Conservation (phyloP, 768 basidiomycete genomes). For the Erythrobasidium yunnanense region DNA sequence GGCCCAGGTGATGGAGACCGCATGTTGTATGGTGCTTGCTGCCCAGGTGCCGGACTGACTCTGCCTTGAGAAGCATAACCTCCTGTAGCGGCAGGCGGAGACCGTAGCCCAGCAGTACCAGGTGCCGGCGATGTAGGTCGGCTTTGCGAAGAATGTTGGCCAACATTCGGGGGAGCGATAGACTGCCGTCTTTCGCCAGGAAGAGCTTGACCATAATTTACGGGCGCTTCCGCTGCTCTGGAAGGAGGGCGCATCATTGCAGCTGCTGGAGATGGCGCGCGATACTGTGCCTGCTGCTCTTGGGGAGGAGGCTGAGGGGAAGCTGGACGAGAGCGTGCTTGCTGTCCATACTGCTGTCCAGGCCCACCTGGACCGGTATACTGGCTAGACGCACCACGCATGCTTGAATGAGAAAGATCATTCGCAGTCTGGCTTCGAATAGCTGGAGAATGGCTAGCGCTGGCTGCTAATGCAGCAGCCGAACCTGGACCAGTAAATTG, state of each 20-base stretch:
- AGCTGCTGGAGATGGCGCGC: constrained; percentile 38
- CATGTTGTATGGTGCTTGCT: constrained; percentile 24
- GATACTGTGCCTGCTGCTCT: constrained; percentile 11
- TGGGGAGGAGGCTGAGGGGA: constrained; percentile 14
- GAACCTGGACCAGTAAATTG: neutral
- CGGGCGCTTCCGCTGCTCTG: constrained; percentile 25
- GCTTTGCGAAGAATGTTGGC: constrained; percentile 17
- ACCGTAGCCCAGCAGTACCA: neutral
- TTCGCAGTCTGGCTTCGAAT: too few species aligned
- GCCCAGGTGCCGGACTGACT: constrained; percentile 24
- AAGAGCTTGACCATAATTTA: constrained; percentile 68
- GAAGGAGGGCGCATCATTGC: constrained; percentile 35
- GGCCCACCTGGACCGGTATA: too few species aligned
- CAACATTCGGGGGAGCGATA: constrained; percentile 24
- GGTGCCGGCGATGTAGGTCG: neutral
- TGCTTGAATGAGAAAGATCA: constrained; percentile 32
- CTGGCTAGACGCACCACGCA: too few species aligned
- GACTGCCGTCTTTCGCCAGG: constrained; percentile 56
- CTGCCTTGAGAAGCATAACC: constrained; percentile 19
- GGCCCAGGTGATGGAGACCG: constrained; percentile 33
- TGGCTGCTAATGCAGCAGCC: too few species aligned
- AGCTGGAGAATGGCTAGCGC: too few species aligned
- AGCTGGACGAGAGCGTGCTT: neutral
- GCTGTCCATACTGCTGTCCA: neutral
- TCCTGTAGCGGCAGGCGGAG: neutral